Conservation (phyloP, 2,329 filamentous ascomycete genomes). For the Penicillium crustosum region DNA sequence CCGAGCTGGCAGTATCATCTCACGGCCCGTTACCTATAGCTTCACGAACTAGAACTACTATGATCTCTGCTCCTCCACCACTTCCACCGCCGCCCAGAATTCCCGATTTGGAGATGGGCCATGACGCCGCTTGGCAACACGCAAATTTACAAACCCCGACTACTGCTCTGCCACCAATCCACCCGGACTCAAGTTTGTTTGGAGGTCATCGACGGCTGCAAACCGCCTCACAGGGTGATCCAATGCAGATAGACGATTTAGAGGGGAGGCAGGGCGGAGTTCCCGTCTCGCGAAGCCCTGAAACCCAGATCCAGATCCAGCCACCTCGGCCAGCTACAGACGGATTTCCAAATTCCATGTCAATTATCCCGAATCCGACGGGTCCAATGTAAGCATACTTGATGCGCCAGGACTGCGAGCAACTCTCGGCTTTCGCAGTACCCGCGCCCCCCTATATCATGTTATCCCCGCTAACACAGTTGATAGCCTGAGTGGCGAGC, state of each 20-base stretch:
- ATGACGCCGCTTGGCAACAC: conserved; percentile 64
- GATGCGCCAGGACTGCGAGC: background rate
- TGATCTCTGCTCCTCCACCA: conserved; percentile 57
- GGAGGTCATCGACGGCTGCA: conserved; percentile 46
- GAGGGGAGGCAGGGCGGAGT: conserved; percentile 34
- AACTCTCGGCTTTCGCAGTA: background rate
- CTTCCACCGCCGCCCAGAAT: conserved; percentile 66
- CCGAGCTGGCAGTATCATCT: conserved; percentile 43
- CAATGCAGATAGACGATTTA: conserved; percentile 39
- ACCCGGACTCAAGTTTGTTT: conserved; percentile 52
- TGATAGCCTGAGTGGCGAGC: conserved; percentile 58
- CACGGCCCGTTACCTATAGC: conserved; percentile 64
- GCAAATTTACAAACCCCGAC: conserved; percentile 56
- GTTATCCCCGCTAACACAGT: conserved; percentile 13
- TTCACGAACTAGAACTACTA: conserved; percentile 51
- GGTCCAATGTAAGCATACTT: conserved; percentile 36
- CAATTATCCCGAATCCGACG: conserved; percentile 27
- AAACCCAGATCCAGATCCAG: conserved; percentile 38
- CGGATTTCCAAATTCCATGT: conserved; percentile 36
- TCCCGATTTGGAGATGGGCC: conserved; percentile 55
- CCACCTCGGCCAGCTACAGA: conserved; percentile 35
- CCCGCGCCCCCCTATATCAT: background rate
- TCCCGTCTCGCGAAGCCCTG: conserved; percentile 33
- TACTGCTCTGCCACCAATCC: conserved; percentile 48
- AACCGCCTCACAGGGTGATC: conserved; percentile 33